Base-by-base conservation (phyloP, 1,284 basidiomycete genomes). In the Apiotrichum gracile region DNA sequence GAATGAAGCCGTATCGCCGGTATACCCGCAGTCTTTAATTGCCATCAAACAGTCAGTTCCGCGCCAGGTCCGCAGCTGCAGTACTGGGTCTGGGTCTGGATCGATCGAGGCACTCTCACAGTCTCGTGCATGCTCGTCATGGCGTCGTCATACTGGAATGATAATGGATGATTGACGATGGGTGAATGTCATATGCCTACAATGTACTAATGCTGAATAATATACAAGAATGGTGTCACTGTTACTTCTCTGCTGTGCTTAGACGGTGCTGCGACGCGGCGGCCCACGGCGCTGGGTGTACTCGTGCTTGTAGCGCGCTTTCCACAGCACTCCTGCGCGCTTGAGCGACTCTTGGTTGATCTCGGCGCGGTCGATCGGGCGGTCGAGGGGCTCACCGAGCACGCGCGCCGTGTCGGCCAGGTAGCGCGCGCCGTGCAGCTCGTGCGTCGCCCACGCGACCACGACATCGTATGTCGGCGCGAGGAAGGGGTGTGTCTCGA, bases 391-490 rank as follows among this genome's bases (percentile, higher is more conserved):
- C 5, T n/a, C 34, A 7, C 57, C 57, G 19, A 71, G 53, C 10
- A 60, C 42, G 16, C 27, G 25, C 29, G 41, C 39, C 13, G 63
- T 70, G 24, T 67, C 67, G 17, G 21, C 2, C 10, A 50, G 51
- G 51, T 73, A 75, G 8, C 54, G 35, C 4, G 40, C 47, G 4
- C 60, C 61, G 35, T 58, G 54, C 21, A 75, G 66, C 51, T 75
- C 68, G 50, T 75, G 73, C 7, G 73, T 73, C 44, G 71, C 70
- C 73, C 73, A 74, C 8, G 66, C 66, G 22, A 74, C 60, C 49
- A 73, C 70, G 46, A 75, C 72, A 47, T 74, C 72, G 24, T 67
- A 44, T 4, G 64, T 59, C 16, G 60, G 56, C 9, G 63, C 60
- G 21, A 68, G 57, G 41, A 59, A 63, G 16, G 47, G 33, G 17